Base-by-base conservation (phyloP, 202 grass and related monocot species). In the Cymbopogon flexuosus region DNA sequence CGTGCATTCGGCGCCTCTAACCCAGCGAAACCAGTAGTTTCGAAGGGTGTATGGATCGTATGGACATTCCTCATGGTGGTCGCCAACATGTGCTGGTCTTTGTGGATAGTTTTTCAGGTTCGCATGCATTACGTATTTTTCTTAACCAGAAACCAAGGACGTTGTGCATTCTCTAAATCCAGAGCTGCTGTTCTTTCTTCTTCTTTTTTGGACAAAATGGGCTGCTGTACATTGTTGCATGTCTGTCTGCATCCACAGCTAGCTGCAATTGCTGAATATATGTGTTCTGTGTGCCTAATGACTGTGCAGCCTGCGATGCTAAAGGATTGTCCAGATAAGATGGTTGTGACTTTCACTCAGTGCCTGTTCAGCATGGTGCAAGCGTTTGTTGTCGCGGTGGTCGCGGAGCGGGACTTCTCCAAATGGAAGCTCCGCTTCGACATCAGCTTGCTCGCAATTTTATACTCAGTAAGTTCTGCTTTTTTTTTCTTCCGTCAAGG, bases 371-470 rank as follows among this genome's bases (percentile, higher is more conserved):
- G 87, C 79, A 74, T 76, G 62, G 18, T 71, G 5, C 89, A 92
- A 22, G 57, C 82, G 0, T 89, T 88, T 52, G 23, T 95, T 15
- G 72, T 78, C 0, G 92, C 87, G 0, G 37, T 95, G 22, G 67
- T 74, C 0, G 92, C 85, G 0, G 89, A 92, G 82, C 75, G 89
- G 46, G 89, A 90, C 46, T 84, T 78, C 61, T 51, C 85, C 35
- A 84, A 85, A 82, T 95, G 89, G 92, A 83, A 79, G 76, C 64
- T 95, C 52, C 66, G 24, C 3, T 72, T 91, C 14, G 71, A 91
- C 47, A 22, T 84, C 72, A 54, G 56, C 60, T 79, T 91, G 41
- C 54, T 94, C 10, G 86, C 80, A 33, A 70, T 94, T 82, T 4
- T 84, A 14, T 91, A 91, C 58, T 79, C 65, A 5, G 88, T 14